These are phyloP conservation scores for Schizothecium vesticola DNA, from an alignment of 495 filamentous ascomycete species.

Conservation along the genomic window DNA sequence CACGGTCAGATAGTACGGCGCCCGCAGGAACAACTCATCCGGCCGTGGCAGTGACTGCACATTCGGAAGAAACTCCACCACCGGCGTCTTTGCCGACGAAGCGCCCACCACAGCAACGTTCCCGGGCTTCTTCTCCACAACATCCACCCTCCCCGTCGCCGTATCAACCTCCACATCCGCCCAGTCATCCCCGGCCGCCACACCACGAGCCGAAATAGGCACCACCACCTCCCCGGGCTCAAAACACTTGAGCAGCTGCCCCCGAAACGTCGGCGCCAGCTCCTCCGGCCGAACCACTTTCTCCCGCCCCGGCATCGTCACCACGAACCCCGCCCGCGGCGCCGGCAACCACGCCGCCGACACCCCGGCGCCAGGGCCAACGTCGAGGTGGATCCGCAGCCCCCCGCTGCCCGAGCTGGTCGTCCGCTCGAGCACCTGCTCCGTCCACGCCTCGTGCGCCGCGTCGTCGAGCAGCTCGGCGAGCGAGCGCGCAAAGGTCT, in stretches of 20 bases:
- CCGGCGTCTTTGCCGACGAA: constrained; percentile 1
- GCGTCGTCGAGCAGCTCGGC: constrained; percentile 32
- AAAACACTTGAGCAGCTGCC: constrained; percentile 25
- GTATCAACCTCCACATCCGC: constrained; percentile 28
- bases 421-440: constrained; percentile 23
- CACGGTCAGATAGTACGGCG: constrained; percentile 38
- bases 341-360: constrained; percentile 1
- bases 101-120: background rate
- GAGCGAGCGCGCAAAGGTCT: constrained; percentile 23
- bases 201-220: background rate
- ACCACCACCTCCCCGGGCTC: constrained; percentile 9
- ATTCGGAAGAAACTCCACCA: constrained; percentile 27
- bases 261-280: constrained; percentile 27
- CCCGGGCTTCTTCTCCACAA: constrained; percentile 10
- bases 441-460: constrained; percentile 26
- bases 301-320: constrained; percentile 26
- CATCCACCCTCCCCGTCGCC: constrained; percentile 18
- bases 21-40: constrained; percentile 32
- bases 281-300: constrained; percentile 25
- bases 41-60: constrained; percentile 28
- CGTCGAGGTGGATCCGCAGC: constrained; percentile 30
- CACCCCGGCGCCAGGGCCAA: constrained; percentile 9
- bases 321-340: background rate
- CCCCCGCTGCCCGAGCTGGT: constrained; percentile 5
- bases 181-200: constrained; percentile 27